These are phyloP conservation scores for Fusarium verticillioides DNA, from an alignment of 2,329 filamentous ascomycete genomes.

Conservation along the genomic window DNA sequence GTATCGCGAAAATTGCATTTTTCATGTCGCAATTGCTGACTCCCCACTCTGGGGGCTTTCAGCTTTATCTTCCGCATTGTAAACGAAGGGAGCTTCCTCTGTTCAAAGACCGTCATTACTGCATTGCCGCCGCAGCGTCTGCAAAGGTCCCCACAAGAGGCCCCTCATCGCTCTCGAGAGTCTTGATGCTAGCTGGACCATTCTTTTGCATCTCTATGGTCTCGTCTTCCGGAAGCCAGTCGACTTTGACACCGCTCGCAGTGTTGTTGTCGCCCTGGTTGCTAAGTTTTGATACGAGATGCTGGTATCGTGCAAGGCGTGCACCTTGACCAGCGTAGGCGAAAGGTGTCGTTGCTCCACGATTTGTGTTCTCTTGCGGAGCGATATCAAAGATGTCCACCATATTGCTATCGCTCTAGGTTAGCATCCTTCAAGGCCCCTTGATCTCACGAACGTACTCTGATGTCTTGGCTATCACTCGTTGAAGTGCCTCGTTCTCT, in stretches of 20 bases:
- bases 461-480: constrained; percentile 71
- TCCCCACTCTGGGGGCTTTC: background rate
- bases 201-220: constrained; percentile 58
- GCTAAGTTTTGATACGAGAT: constrained; percentile 69
- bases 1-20: constrained; percentile 7
- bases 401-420: constrained; percentile 63
- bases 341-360: constrained; percentile 54
- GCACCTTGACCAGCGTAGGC: constrained; percentile 66
- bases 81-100: background rate
- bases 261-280: constrained; percentile 55
- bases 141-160: constrained; percentile 70
- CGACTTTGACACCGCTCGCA: constrained; percentile 60
- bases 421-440: constrained; percentile 14
- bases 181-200: constrained; percentile 48
- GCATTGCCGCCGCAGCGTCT: constrained; percentile 66
- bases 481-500: constrained; percentile 72
- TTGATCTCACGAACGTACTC: constrained; percentile 58
- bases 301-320: constrained; percentile 68
- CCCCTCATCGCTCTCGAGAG: constrained; percentile 49
- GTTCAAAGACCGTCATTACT: constrained; percentile 37
- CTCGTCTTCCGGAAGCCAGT: constrained; percentile 66
- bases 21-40: constrained; percentile 13
- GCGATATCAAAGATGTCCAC: constrained; percentile 75
- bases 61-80: background rate
- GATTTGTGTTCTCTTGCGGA: constrained; percentile 58